Evolutionary conservation across 257 asterid species (phyloP).

Genomic region (Nicotiana obtusifolia): DNA sequence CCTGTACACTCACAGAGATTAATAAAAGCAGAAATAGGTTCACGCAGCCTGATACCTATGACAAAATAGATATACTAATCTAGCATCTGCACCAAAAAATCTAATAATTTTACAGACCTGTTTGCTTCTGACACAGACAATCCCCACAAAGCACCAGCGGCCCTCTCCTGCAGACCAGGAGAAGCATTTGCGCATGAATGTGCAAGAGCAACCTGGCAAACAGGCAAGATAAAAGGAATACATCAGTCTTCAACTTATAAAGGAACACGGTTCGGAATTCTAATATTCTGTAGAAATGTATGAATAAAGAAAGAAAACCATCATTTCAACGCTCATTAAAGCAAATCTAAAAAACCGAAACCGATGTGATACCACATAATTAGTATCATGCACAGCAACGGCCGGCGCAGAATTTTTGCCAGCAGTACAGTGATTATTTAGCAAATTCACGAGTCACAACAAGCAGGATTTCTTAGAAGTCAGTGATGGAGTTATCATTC

Average conservation of each 20-base stretch:
- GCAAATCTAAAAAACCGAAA: neutral
- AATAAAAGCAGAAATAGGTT: neutral
- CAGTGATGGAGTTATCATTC: neutral
- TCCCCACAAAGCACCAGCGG: slow-evolving; percentile 53
- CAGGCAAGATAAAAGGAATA: neutral
- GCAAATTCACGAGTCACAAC: neutral
- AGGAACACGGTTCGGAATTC: neutral
- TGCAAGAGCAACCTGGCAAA: slow-evolving; percentile 39
- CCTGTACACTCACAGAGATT: neutral
- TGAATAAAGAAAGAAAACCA: neutral
- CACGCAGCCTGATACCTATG: neutral
- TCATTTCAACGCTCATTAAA: neutral
- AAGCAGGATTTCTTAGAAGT: neutral
- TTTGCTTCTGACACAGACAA: slow-evolving; percentile 62
- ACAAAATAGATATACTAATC: slow-evolving; percentile 2
- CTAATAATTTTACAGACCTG: slow-evolving; percentile 37
- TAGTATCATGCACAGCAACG: no score
- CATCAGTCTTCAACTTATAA: slow-evolving; percentile 3
- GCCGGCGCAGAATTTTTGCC: no score
- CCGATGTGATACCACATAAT: neutral
- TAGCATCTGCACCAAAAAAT: neutral
- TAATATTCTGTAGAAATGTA: neutral
- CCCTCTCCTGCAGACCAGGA: slow-evolving; percentile 48
- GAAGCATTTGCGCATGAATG: slow-evolving; percentile 42
- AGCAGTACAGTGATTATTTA: neutral